Evolutionary conservation across 192 early-diverging fungal genomes (phyloP), one percentile per base, ranked within the genome.

Genomic region (Haplosporangium gracile): DNA sequence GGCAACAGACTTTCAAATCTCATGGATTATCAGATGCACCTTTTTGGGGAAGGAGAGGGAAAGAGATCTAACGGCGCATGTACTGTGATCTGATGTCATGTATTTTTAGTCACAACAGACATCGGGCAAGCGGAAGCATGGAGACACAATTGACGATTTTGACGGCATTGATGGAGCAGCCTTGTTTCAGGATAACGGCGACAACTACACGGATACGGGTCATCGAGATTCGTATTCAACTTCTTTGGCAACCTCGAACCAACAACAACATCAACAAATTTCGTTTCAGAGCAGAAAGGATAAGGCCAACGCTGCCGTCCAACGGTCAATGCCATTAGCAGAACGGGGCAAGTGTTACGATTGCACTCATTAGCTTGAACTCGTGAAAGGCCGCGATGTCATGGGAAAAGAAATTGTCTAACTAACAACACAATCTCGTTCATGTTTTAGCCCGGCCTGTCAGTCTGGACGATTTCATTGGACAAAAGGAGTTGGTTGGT

Each of bases 401-500:
- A n/a, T 26, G 6, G n/a, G 13, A 45, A 8, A 26, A 34, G 11
- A 29, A 10, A 65, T 32, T 9, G 26, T 20, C 4, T 1, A 11
- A 32, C n/a, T 65, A 65, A 32, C 26, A 65, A 9, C 26, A 13
- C 13, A 65, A 34, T 1, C 10, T 32, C 4, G 9, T 3, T 0
- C 11, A 29, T 4, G 13, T 32, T 32, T 32, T 65, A 65, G 60
- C 60, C 4, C 85, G 95, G 47, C 95, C 95, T 5, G 83, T 39
- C 0, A 88, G 13, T 11, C 80, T 96, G 10, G 93, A 93, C 11
- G 89, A 94, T 13, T 95, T 96, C 83, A 90, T 95, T 16, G 96
- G 95, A 32, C 97, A 97, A 77, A 74, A 89, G 4, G 91, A 93
- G 26, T 78, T 97, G 4, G 88, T 97, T 7, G 96, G 96, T 0